Conservation (phyloP, 495 filamentous ascomycete species). For the Trichoderma gamsii region DNA sequence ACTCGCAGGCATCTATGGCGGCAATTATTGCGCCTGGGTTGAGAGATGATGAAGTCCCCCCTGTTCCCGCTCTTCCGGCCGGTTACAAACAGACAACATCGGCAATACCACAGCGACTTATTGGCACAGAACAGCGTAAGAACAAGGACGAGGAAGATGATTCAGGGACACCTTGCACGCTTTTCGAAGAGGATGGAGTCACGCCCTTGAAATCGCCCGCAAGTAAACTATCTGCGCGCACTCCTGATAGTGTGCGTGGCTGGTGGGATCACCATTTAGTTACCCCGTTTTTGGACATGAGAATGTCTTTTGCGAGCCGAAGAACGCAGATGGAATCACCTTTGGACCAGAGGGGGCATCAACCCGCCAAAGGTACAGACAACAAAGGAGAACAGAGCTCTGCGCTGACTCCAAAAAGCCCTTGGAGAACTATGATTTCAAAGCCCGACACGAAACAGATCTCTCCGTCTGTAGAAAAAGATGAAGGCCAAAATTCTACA, state of each 20-base stretch:
- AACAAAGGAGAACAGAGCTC: not conserved
- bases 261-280: conserved; percentile 82
- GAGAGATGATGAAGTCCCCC: conserved; percentile 41
- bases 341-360: conserved; percentile 6
- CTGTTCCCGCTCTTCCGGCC: conserved; percentile 58
- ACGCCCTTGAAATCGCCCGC: conserved; percentile 27
- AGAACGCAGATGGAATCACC: conserved; percentile 14
- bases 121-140: conserved; percentile 20
- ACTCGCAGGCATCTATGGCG: conserved; percentile 54
- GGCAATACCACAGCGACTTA: conserved; percentile 16
- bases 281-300: conserved; percentile 56
- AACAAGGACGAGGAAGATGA: conserved; percentile 31
- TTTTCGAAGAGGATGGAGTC: conserved; percentile 45
- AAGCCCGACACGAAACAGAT: not conserved
- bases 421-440: not conserved
- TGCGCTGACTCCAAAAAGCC: not conserved
- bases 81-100: conserved; percentile 26
- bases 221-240: conserved; percentile 24
- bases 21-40: conserved; percentile 18
- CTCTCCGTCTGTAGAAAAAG: not conserved
- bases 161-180: conserved; percentile 35
- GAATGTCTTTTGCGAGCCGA: conserved; percentile 31
- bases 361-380: not conserved
- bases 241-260: conserved; percentile 47
- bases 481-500: not conserved